Conservation (phyloP, 2,329 filamentous ascomycete species). For the Graphium sp. region DNA sequence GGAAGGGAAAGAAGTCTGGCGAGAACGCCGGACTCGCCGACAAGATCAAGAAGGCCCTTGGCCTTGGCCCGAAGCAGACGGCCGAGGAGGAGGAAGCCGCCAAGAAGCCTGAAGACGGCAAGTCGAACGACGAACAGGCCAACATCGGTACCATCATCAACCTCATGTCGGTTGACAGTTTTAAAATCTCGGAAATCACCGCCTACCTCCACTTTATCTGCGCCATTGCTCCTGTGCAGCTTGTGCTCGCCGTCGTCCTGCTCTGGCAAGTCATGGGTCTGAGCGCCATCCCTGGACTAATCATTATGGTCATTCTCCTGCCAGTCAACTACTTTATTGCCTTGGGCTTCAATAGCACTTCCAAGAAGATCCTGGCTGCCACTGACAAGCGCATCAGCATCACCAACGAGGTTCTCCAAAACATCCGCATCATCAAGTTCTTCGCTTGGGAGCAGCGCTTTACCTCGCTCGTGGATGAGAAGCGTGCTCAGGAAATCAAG, state of each 20-base stretch:
- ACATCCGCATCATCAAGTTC: slow-evolving; percentile 98
- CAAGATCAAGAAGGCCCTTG: slow-evolving; percentile 38
- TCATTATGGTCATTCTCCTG: slow-evolving; percentile 76
- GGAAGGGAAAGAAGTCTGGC: slow-evolving; percentile 22
- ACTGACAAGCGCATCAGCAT: slow-evolving; percentile 93
- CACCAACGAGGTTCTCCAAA: slow-evolving; percentile 92
- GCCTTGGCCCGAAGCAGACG: slow-evolving; percentile 36
- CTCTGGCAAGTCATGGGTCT: slow-evolving; percentile 82
- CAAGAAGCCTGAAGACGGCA: slow-evolving; percentile 17
- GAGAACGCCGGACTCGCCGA: slow-evolving; percentile 23
- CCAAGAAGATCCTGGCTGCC: slow-evolving; percentile 80
- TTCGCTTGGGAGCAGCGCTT: slow-evolving; percentile 97
- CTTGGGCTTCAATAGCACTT: slow-evolving; percentile 66
- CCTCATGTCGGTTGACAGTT: slow-evolving; percentile 97
- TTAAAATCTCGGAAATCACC: slow-evolving; percentile 91
- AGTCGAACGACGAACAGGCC: slow-evolving; percentile 51
- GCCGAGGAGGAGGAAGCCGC: slow-evolving; percentile 11
- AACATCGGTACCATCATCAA: slow-evolving; percentile 98
- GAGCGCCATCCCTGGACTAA: slow-evolving; percentile 84
- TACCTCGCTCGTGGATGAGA: slow-evolving; percentile 72
- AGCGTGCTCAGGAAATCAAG: slow-evolving; percentile 61
- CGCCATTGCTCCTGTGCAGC: slow-evolving; percentile 77
- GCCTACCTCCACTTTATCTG: slow-evolving; percentile 94
- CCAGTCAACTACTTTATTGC: slow-evolving; percentile 85
- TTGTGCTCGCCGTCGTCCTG: slow-evolving; percentile 62